Evolutionary conservation across 177 flowering plant genomes (phyloP), one percentile per base, ranked within the genome.

Genomic region (Vitis hybrid): DNA sequence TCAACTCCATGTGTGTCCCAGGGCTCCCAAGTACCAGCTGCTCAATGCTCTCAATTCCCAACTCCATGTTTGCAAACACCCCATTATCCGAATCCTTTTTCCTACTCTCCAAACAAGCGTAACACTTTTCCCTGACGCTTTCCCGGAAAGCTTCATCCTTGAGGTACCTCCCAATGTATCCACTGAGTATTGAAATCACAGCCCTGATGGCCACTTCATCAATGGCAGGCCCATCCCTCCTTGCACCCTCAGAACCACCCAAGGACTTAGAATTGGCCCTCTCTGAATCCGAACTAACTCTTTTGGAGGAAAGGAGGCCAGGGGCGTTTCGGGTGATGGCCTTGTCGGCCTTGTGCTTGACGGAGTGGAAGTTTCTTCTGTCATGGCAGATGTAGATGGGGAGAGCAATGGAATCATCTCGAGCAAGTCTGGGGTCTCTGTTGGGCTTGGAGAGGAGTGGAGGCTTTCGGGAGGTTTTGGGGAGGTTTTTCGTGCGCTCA

Each of bases 311-410:
- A 53, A 52, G 45, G 2, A 60, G 29, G 2, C 85, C 80, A 0
- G 84, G 78, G 75, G 79, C 82, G 39, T 55, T 75, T 50, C 62
- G 67, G 12, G 20, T 14, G 48, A n/a, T 8, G 31, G 71, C 26
- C 77, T 80, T 76, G 0, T 75, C 72, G 1, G 33, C 3, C 70
- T 56, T 68, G 10, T 76, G 75, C 45, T 69, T 69, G 0, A 81
- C 53, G 55, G 62, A 68, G 59, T 75, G 77, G 13, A 76, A 49
- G 69, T 73, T 75, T 65, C 62, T 80, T 3, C 79, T 75, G 55
- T 78, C 84, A 66, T 75, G 83, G 86, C 89, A 89, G 74, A 87
- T 79, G 80, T 76, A 85, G 15, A 79, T 81, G 1, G 90, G 89
- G 64, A 81, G 62, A 1, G 75, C 53, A 53, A 75, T 51, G 0